Conservation (phyloP, 768 basidiomycete species). For the Pleurotus tuber-regium region DNA sequence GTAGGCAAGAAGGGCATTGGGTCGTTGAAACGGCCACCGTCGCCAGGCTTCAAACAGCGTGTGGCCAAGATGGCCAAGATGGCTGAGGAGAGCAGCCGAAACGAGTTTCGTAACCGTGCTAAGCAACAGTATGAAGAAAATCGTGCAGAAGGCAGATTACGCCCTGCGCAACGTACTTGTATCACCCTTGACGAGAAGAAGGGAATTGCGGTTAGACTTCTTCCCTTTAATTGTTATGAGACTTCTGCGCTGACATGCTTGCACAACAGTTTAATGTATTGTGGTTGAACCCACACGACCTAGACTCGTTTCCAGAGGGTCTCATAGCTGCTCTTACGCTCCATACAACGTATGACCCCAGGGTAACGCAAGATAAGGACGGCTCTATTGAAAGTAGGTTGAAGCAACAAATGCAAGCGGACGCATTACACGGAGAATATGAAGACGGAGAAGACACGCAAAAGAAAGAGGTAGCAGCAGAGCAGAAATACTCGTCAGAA, state of each 20-base stretch:
- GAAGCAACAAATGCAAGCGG: conserved; percentile 70
- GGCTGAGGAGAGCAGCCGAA: conserved; percentile 54
- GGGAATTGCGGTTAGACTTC: conserved; percentile 55
- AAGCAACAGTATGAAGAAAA: conserved; percentile 74
- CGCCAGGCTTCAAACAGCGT: conserved; percentile 61
- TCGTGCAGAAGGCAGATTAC: conserved; percentile 68
- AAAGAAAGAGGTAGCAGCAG: conserved; percentile 21
- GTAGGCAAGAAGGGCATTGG: conserved; percentile 81
- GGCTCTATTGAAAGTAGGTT: conserved; percentile 50
- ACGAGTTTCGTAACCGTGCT: conserved; percentile 65
- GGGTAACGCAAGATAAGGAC: conserved; percentile 14
- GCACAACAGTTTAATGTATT: conserved; percentile 74
- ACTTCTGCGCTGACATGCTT: not conserved
- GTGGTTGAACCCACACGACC: conserved; percentile 69
- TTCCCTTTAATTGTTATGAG: not conserved
- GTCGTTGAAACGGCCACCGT: conserved; percentile 61
- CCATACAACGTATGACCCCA: conserved; percentile 26
- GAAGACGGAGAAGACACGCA: conserved; percentile 26
- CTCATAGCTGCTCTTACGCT: conserved; percentile 55
- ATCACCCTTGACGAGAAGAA: conserved; percentile 70
- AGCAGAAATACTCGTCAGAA: conserved; percentile 47
- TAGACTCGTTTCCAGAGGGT: conserved; percentile 63
- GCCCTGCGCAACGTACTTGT: conserved; percentile 73
- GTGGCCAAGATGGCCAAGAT: conserved; percentile 77
- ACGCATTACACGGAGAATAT: conserved; percentile 55